Base-by-base conservation (phyloP, 2,329 filamentous ascomycete genomes). In the Paramyrothecium roridum region DNA sequence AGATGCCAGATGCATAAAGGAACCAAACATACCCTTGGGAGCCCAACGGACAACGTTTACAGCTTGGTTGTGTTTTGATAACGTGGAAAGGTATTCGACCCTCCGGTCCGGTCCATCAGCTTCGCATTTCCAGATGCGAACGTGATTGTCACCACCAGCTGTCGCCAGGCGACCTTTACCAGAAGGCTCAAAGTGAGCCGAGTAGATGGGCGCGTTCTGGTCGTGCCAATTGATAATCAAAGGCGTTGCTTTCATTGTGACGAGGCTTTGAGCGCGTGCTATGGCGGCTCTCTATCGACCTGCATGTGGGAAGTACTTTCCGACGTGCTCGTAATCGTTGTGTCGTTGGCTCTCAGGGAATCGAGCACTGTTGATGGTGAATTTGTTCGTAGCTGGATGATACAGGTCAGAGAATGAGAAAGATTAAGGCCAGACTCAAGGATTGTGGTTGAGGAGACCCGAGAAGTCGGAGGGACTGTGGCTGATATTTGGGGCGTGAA, bases 151-250 rank as follows among this genome's bases (percentile, higher is more conserved):
- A 71, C 95, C 95, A 67, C 93, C 95, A 59, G 89, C 93, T 11
- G 95, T 99, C 56, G 95, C 95, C 60, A 99, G 79, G 67, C 95
- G 87, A 53, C 92, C 92, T 73, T 95, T 97, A 61, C 91, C 92
- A 69, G 91, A 83, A 50, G 91, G 91, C 71, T 99, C 93, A 71
- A 98, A 99, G 73, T 98, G 93, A 64, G 92, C 91, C 47, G 93
- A 97, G 78, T 98, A 99, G 71, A 99, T 93, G 56, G 95, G 95
- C 66, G 91, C 87, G 76, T 96, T 96, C 70, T 96, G 91, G 74
- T 97, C 91, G 76, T 99, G 96, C 95, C 95, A 99, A 80, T 96
- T 91, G 77, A 99, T 93, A 70, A 98, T 93, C 65, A 99, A 83
- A 65, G 95, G 93, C 69, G 91, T 88, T 70, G 92, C 93, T 84